A percentile compares a stretch with the other conserved stretches of the same genome.
Conservation (phyloP, 768 basidiomycete genomes). For the Podaxis rugospora region DNA sequence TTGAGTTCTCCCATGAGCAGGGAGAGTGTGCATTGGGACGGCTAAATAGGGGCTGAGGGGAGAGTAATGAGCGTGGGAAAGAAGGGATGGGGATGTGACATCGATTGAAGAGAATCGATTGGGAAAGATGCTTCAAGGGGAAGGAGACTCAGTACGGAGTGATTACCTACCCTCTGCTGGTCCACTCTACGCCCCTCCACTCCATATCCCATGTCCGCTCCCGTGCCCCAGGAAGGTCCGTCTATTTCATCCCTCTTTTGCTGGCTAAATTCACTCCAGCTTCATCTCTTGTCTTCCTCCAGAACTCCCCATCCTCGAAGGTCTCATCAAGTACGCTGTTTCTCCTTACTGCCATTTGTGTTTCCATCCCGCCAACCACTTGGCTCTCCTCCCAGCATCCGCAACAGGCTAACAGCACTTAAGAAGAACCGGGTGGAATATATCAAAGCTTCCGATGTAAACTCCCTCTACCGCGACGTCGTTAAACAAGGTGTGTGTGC, state of each 20-base stretch:
- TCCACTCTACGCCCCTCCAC: neutral
- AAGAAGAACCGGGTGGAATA: slow-evolving; percentile 92
- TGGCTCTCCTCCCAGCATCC: slow-evolving; percentile 55
- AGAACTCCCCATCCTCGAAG: slow-evolving; percentile 94
- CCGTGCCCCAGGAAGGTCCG: slow-evolving; percentile 79
- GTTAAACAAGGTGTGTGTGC: slow-evolving; percentile 79
- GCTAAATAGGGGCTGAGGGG: neutral
- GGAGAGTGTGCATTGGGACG: neutral
- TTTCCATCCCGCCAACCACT: slow-evolving; percentile 15
- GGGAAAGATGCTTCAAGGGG: neutral
- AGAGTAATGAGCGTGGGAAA: slow-evolving; percentile 24
- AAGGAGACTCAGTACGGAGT: neutral
- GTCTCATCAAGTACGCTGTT: slow-evolving; percentile 74
- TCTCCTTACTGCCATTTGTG: neutral
- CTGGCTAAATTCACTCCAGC: slow-evolving; percentile 12
- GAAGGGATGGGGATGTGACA: slow-evolving; percentile 17
- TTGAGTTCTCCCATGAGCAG: slow-evolving; percentile 17
- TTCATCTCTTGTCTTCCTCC: slow-evolving; percentile 19
- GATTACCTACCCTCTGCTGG: neutral
- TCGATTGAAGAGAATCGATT: slow-evolving; percentile 7
- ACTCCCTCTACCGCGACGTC: slow-evolving; percentile 86
- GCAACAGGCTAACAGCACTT: slow-evolving; percentile 90
- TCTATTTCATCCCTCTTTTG: slow-evolving; percentile 4
- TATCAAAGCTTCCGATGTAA: slow-evolving; percentile 91
- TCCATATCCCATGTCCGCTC: slow-evolving; percentile 46